Evolutionary conservation across 768 basidiomycete species (phyloP).

Genomic region (Amanita fuliginea): DNA sequence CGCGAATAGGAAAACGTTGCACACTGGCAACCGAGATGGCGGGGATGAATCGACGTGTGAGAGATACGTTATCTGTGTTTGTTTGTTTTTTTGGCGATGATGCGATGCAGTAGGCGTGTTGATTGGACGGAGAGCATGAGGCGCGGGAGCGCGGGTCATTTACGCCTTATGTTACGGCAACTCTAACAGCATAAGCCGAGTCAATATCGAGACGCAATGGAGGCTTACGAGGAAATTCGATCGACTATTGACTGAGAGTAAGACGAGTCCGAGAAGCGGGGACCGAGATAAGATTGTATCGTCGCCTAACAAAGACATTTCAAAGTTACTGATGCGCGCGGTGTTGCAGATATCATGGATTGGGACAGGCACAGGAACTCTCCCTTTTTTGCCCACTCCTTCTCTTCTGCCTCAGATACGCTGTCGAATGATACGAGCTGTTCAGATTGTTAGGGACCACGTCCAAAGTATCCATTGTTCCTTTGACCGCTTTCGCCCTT

Average conservation of each 20-base stretch:
- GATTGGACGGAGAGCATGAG: not conserved
- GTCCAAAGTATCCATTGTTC: slow-evolving; percentile 15
- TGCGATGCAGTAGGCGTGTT: not conserved
- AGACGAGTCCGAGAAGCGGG: not conserved
- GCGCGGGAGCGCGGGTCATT: not conserved
- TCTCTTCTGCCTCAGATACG: slow-evolving; percentile 38
- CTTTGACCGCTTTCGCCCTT: slow-evolving; percentile 22
- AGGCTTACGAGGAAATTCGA: no score
- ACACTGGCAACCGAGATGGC: slow-evolving; percentile 12
- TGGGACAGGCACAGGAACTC: slow-evolving; percentile 22
- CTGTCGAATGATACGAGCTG: slow-evolving; percentile 14
- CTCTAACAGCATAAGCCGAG: no score
- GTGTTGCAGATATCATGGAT: slow-evolving; percentile 8
- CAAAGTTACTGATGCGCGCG: not conserved
- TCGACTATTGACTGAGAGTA: not conserved
- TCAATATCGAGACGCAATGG: no score
- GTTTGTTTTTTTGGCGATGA: no score
- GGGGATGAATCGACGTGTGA: slow-evolving; percentile 9
- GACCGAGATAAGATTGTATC: not conserved
- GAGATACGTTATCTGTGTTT: slow-evolving; percentile 3
- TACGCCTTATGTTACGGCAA: not conserved
- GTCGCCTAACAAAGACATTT: not conserved
- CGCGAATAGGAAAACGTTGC: slow-evolving; percentile 3
- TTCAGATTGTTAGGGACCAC: slow-evolving; percentile 18
- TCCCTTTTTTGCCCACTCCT: slow-evolving; percentile 29